Conservation (phyloP, 257 asterid genomes). For the Nicotiana sylvestris region DNA sequence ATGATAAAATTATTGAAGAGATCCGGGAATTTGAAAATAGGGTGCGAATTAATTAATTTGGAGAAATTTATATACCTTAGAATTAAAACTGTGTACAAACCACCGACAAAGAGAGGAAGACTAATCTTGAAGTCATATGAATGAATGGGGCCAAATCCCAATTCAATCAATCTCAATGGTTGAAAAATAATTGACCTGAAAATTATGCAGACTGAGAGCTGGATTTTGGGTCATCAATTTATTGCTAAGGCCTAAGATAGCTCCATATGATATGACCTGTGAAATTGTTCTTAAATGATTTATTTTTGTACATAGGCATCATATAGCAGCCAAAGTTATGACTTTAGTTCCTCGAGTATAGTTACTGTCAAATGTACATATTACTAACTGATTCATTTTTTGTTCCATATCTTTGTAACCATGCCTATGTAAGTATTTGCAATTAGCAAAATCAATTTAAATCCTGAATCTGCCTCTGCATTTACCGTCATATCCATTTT, state of each 20-base stretch:
- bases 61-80: not conserved
- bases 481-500: too few relatives aligned
- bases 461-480: accelerated
- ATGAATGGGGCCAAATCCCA: not conserved
- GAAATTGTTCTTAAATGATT: not conserved
- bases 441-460: too few relatives aligned
- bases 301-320: not conserved
- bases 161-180: not conserved
- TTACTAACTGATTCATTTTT: not conserved
- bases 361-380: not conserved
- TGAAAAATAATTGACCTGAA: slow-evolving; percentile 1
- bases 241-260: not conserved
- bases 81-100: not conserved
- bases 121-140: not conserved
- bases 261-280: not conserved
- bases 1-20: not conserved
- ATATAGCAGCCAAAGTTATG: not conserved
- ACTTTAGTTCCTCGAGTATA: not conserved
- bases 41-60: not conserved
- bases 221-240: slow-evolving; percentile 2
- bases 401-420: not conserved
- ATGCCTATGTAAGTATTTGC: not conserved
- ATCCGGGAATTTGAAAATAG: not conserved
- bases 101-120: slow-evolving; percentile 1
- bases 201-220: slow-evolving; percentile 4